Percentiles rank a stretch among this genome's conserved stretches.
Evolutionary conservation across 306 rosid genomes (phyloP).

Genomic region (Hippophae tibetana): DNA sequence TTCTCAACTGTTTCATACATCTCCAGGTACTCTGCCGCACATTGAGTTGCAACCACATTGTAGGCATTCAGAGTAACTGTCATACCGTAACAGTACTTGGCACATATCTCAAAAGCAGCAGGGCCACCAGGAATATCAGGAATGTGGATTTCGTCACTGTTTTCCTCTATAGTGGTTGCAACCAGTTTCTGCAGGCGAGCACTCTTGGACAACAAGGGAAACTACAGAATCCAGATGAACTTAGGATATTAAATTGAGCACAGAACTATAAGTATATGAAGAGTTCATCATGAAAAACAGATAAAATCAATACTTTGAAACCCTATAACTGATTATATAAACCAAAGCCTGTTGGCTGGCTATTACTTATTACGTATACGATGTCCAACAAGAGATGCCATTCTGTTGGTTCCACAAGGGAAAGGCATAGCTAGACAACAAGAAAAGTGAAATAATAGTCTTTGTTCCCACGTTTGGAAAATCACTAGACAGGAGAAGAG

Average conservation of each 20-base stretch:
- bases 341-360: too few species aligned
- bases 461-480: too few species aligned
- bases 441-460: too few species aligned
- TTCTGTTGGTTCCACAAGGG: too few species aligned
- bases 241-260: constrained; percentile 6
- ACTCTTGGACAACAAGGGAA: constrained; percentile 90
- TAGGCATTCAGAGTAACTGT: constrained; percentile 86
- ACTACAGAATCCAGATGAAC: constrained; percentile 32
- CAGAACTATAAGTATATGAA: too few species aligned
- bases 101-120: constrained; percentile 88
- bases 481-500: too few species aligned
- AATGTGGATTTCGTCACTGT: constrained; percentile 49
- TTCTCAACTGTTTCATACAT: constrained; percentile 83
- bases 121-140: constrained; percentile 92
- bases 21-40: constrained; percentile 89
- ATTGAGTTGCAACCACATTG: constrained; percentile 82
- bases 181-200: constrained; percentile 68
- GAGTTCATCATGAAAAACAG: background rate
- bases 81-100: constrained; percentile 90
- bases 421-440: too few species aligned
- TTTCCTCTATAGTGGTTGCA: constrained; percentile 42
- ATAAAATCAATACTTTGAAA: too few species aligned
- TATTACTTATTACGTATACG: too few species aligned
- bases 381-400: too few species aligned
- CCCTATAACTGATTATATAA: too few species aligned